Conservation (phyloP, 495 filamentous ascomycete genomes). For the Daldinia childiae region DNA sequence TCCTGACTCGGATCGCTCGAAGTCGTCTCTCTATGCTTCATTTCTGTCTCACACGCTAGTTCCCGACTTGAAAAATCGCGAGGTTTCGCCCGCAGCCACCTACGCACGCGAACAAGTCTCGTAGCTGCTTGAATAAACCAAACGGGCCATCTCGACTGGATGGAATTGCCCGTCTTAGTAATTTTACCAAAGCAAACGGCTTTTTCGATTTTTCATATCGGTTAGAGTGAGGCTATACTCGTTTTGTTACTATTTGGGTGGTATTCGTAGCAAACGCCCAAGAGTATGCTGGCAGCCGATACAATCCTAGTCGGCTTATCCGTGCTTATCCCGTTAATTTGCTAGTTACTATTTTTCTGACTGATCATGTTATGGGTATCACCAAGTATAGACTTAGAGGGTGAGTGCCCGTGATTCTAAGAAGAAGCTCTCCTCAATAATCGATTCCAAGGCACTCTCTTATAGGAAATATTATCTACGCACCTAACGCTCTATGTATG, state of each 20-base stretch:
- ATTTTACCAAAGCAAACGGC: neutral
- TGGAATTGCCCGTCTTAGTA: neutral
- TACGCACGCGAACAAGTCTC: neutral
- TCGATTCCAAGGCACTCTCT: too few relatives aligned
- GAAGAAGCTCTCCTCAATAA: too few relatives aligned
- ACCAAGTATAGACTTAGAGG: neutral
- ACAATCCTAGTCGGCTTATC: too few relatives aligned
- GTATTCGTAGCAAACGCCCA: neutral
- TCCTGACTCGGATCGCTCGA: neutral
- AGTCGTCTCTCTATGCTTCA: neutral
- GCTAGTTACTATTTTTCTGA: neutral
- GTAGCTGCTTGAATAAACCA: neutral
- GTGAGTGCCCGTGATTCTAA: too few relatives aligned
- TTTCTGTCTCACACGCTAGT: neutral
- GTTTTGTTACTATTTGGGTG: neutral
- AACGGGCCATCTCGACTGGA: neutral
- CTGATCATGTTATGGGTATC: neutral
- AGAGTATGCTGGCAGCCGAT: neutral
- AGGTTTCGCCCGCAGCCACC: neutral
- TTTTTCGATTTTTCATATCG: neutral
- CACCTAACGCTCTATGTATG: too few relatives aligned
- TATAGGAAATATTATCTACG: too few relatives aligned
- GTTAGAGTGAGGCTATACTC: neutral
- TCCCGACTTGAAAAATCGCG: neutral
- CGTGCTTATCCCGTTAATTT: neutral